Percentiles rank a stretch among this genome's conserved stretches.
Evolutionary conservation across 2,329 filamentous ascomycete species (phyloP).

Genomic region (Stromatinia cepivora): DNA sequence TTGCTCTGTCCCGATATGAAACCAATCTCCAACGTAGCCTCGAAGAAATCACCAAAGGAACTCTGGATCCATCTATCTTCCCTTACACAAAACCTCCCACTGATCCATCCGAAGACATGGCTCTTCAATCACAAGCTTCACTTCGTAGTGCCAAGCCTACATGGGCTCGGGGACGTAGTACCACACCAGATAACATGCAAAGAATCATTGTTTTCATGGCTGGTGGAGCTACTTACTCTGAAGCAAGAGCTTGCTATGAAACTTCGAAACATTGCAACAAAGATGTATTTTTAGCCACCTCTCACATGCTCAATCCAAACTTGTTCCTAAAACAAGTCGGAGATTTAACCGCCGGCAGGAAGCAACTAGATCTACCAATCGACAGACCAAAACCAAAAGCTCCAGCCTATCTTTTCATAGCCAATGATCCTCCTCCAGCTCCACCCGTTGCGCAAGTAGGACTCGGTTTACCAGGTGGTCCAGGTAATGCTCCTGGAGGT

Average conservation of each 20-base stretch:
- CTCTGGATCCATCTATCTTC: slow-evolving; percentile 65
- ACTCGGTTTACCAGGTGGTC: slow-evolving; percentile 17
- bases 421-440: slow-evolving; percentile 56
- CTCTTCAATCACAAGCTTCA: slow-evolving; percentile 64
- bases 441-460: slow-evolving; percentile 35
- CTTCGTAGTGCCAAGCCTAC: slow-evolving; percentile 90
- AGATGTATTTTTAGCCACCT: slow-evolving; percentile 86
- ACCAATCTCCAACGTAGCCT: slow-evolving; percentile 81
- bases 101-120: slow-evolving; percentile 58
- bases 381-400: slow-evolving; percentile 79
- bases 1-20: slow-evolving; percentile 83
- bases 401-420: slow-evolving; percentile 83
- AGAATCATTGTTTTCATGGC: slow-evolving; percentile 93
- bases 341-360: slow-evolving; percentile 74
- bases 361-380: slow-evolving; percentile 75
- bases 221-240: slow-evolving; percentile 90
- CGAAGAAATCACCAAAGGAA: slow-evolving; percentile 68
- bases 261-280: slow-evolving; percentile 68
- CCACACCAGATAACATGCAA: slow-evolving; percentile 78
- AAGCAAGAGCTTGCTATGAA: slow-evolving; percentile 87
- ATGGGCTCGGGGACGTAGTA: slow-evolving; percentile 82
- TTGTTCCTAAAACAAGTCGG: slow-evolving; percentile 81
- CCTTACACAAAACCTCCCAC: slow-evolving; percentile 72
- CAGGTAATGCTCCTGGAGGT: neutral
- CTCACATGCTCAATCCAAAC: slow-evolving; percentile 86